Evolutionary conservation across 257 asterid species (phyloP).

Genomic region (Prunella vulgaris): DNA sequence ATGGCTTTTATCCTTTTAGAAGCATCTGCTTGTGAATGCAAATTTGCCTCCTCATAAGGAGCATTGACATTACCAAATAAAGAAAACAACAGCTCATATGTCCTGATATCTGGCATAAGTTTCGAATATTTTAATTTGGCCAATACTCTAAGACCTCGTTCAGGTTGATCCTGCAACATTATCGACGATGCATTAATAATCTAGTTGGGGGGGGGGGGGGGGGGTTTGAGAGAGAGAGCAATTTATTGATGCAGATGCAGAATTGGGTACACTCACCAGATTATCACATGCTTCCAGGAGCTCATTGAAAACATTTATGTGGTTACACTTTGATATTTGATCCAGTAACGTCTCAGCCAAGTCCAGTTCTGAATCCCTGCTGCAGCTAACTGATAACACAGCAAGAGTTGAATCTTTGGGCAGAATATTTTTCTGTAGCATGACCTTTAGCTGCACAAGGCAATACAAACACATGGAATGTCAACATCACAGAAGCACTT

Average conservation of each 20-base stretch:
- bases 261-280: conserved; percentile 47
- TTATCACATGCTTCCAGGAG: conserved; percentile 74
- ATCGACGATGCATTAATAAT: conserved; percentile 14
- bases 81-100: conserved; percentile 69
- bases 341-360: conserved; percentile 63
- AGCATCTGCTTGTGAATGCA: conserved; percentile 61
- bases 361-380: conserved; percentile 64
- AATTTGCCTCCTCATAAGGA: conserved; percentile 62
- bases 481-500: neutral
- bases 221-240: neutral
- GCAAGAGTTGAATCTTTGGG: conserved; percentile 76
- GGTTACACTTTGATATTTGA: conserved; percentile 39
- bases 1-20: conserved; percentile 66
- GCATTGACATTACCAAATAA: conserved; percentile 76
- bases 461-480: conserved; percentile 20
- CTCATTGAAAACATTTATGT: conserved; percentile 56
- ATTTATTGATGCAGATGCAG: conserved; percentile 16
- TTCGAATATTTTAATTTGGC: conserved; percentile 55
- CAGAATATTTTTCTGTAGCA: conserved; percentile 65
- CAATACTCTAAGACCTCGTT: conserved; percentile 57
- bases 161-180: conserved; percentile 75
- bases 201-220: neutral
- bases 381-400: conserved; percentile 64
- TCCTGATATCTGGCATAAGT: conserved; percentile 58
- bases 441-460: conserved; percentile 63